phyloP scores from a whole-genome alignment of 768 basidiomycete species.

The Termitomyces sp. region DNA sequence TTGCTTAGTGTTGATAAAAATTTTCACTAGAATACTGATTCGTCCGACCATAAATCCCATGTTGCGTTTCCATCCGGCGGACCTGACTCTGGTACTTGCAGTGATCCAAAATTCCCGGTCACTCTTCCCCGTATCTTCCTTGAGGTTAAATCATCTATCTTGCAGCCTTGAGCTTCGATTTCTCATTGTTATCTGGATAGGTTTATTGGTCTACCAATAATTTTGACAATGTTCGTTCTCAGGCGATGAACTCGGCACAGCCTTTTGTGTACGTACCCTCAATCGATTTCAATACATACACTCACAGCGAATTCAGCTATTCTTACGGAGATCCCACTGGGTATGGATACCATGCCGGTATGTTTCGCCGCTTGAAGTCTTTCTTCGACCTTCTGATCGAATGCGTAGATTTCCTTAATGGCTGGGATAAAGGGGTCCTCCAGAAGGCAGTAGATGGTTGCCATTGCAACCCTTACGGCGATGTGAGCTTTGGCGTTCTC shows the following conservation, averaged over 20 bases:
- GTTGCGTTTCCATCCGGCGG: conserved; percentile 42
- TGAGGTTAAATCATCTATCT: conserved; percentile 31
- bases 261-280: conserved; percentile 43
- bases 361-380: conserved; percentile 8
- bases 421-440: conserved; percentile 55
- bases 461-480: conserved; percentile 40
- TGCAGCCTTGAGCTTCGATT: not conserved
- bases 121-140: conserved; percentile 46
- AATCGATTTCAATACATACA: not conserved
- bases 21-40: conserved; percentile 36
- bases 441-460: conserved; percentile 51
- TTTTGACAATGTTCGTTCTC: conserved; percentile 29
- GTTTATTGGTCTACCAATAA: conserved; percentile 39
- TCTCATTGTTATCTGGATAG: conserved; percentile 16
- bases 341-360: conserved; percentile 56
- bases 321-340: conserved; percentile 60
- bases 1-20: not conserved
- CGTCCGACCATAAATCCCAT: conserved; percentile 47
- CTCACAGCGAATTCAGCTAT: conserved; percentile 22
- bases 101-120: conserved; percentile 39
- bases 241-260: conserved; percentile 42
- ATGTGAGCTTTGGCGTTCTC: conserved; percentile 22
- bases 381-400: not conserved
- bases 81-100: conserved; percentile 45
- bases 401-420: conserved; percentile 46